Evolutionary conservation across 2,329 filamentous ascomycete genomes (phyloP), one percentile per base, ranked within the genome.

Genomic region (Acrocalymma vagum): DNA sequence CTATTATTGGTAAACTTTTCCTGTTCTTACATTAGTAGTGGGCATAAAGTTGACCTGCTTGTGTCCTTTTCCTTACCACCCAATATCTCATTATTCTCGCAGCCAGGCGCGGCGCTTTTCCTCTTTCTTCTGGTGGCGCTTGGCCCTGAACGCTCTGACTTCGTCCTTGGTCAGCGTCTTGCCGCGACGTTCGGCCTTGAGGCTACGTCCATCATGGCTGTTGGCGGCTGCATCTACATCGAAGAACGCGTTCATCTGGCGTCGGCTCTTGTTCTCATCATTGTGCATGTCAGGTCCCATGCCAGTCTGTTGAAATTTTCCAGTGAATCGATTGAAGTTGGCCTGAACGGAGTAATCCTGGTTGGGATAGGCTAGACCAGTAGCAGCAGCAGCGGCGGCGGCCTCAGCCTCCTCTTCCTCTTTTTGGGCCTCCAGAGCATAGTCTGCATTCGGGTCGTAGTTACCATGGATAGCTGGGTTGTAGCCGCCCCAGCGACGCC

Each of bases 361-460:
- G 15, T 47, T 52, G 23, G 55, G 49, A 28, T 59, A 40, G 25
- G 53, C 42, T 11, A 58, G 30, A 21, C 53, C 50, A 22, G 48
- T 43, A 11, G 71, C 66, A 21, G 47, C 51, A 22, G 55, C 51
- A 15, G 64, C 34, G 36, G 61, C 25, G 33, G 61, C 49, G 40
- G 60, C 50, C 35, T 62, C 61, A 15, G 51, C 50, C 20, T 63
- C 57, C 34, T 75, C 67, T 29, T 69, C 60, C 28, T 68, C 71
- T 15, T 75, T 66, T 51, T 81, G 38, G 3, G 64, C 62, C 42
- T 60, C 58, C 32, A 45, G 77, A 9, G 94, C 93, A 67, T 99
- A 99, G 75, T 91, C 88, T n/a, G 94, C 93, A 45, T 86, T 94
- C 4, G 92, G 91, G 62, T 99, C 94, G 75, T 96, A 99, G 73